Base-by-base conservation (phyloP, 2,329 filamentous ascomycete species). In the Annulohypoxylon truncatum region DNA sequence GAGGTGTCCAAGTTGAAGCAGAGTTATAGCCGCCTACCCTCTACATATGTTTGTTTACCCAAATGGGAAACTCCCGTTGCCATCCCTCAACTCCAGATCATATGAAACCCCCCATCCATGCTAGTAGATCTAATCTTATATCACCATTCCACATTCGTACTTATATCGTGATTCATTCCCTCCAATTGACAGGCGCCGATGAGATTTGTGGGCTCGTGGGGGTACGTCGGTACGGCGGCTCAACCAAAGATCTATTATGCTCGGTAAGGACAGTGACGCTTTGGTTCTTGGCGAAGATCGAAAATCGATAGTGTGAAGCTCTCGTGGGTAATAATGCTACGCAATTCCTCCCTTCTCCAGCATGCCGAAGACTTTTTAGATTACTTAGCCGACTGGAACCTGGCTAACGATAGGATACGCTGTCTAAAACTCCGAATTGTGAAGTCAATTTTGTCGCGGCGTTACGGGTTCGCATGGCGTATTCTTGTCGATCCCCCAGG, bases 401-500 rank as follows among this genome's bases (percentile, higher is more conserved):
- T 6, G 50, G 35, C 20, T 15, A 29, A 24, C 26, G 22, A 22
- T 8, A 51, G 35, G 28, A 35, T 33, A 57, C 7, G n/a, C 26
- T 15, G 28, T 24, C 5, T 28, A 38, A 56, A 53, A 31, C 4
- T 40, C 53, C 38, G 47, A 40, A 47, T 26, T 26, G 38, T n/a
- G 15, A 46, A 28, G 28, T 46, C 44, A 6, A 52, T 47, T 52
- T 31, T 50, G 33, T 22, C 18, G 46, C 51, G 20, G 31, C 33
- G 52, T 61, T 20, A 20, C 33, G 42, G 44, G 18, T 24, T 48
- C 31, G 62, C 35, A 59, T 55, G 57, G 61, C 12, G 52, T 52
- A 57, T 52, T 54, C 15, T 38, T 52, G 58, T 66, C 58, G 66
- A 68, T 68, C 58, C 53, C 51, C 51, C 47, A 44, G 44, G 33